A percentile compares a stretch with the other conserved stretches of the same genome.
These are phyloP conservation scores for Pichia sp. DNA, from an alignment of 1,139 yeast genomes.

Conservation along the genomic window DNA sequence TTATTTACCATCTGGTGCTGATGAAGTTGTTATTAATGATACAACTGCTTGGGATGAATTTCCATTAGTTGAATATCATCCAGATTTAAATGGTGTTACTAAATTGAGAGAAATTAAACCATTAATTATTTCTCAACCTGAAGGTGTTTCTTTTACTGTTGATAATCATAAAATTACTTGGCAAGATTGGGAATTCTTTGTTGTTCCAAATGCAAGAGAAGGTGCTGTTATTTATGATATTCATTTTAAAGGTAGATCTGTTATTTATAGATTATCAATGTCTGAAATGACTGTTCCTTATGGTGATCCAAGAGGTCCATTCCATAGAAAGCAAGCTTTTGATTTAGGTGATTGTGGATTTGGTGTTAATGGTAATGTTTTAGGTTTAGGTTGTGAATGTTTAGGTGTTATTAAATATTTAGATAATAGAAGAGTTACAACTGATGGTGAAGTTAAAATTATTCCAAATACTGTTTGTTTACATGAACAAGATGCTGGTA, in stretches of 20 bases:
- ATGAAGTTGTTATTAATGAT: conserved; percentile 44
- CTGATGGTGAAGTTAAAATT: conserved; percentile 58
- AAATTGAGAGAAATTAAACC: conserved; percentile 63
- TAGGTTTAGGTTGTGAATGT: conserved; percentile 82
- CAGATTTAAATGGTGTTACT: conserved; percentile 59
- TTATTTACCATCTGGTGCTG: conserved; percentile 66
- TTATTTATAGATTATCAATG: conserved; percentile 70
- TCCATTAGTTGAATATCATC: conserved; percentile 64
- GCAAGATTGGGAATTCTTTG: conserved; percentile 90
- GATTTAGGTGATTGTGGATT: conserved; percentile 91
- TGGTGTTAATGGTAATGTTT: conserved; percentile 70
- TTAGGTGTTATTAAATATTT: conserved; percentile 79
- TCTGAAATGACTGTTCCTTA: conserved; percentile 92
- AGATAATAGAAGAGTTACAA: conserved; percentile 56
- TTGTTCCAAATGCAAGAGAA: conserved; percentile 70
- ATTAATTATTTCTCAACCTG: conserved; percentile 70
- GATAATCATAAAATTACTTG: conserved; percentile 61
- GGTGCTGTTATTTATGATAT: conserved; percentile 78
- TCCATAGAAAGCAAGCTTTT: conserved; percentile 87
- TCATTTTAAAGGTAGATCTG: conserved; percentile 73
- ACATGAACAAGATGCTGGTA: conserved; percentile 86
- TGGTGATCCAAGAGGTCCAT: conserved; percentile 86
- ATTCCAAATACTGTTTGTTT: conserved; percentile 75
- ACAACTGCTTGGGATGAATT: conserved; percentile 57
- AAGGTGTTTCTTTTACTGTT: conserved; percentile 73